phyloP scores from a whole-genome alignment of 352 stramenopile species.

The Globisporangium barbulae region DNA sequence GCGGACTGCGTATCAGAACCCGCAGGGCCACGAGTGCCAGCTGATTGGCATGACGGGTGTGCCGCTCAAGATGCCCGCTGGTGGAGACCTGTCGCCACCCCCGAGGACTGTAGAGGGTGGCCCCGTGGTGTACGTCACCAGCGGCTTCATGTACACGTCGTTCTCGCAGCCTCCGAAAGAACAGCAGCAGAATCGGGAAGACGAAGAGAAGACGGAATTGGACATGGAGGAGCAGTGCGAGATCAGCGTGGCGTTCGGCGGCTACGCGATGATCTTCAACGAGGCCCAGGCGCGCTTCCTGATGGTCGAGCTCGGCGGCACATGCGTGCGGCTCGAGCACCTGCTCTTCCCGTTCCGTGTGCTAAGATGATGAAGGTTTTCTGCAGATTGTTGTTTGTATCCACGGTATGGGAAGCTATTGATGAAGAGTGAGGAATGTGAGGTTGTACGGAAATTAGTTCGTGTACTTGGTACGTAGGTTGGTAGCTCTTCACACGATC shows the following conservation, averaged over 20 bases:
- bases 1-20: constrained; percentile 1
- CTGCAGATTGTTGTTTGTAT: neutral
- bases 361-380: neutral
- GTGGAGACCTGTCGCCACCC: neutral
- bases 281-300: constrained; percentile 10
- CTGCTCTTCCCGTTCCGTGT: constrained; percentile 8
- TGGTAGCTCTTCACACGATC: neutral
- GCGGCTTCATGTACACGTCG: neutral
- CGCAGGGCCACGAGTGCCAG: constrained; percentile 2
- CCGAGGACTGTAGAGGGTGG: constrained; percentile 4
- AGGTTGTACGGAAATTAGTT: neutral
- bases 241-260: constrained; percentile 6
- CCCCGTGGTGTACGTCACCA: constrained; percentile 9
- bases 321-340: constrained; percentile 8
- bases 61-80: neutral
- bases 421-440: neutral
- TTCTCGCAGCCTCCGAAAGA: neutral
- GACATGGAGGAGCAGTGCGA: neutral
- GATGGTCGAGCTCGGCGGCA: constrained; percentile 9
- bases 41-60: neutral
- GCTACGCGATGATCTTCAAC: constrained; percentile 5
- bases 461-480: neutral
- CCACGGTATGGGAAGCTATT: neutral
- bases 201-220: neutral
- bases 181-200: neutral